Base-by-base conservation (phyloP, 2,329 filamentous ascomycete species). In the Fusarium cyanostomum region DNA sequence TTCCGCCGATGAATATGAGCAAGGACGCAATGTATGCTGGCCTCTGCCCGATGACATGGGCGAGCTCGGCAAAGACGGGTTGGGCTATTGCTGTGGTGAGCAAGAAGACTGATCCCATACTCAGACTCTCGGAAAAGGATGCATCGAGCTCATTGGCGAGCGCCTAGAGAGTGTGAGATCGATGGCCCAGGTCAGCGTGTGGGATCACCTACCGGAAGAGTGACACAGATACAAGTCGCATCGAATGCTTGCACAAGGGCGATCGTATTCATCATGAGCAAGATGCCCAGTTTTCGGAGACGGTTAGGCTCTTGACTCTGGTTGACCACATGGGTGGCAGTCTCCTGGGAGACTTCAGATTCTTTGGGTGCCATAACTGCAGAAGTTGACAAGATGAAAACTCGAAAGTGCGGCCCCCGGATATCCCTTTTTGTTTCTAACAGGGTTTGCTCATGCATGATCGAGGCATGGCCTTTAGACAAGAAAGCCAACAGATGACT, bases 51-150 rank as follows among this genome's bases (percentile, higher is more conserved):
- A 78, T 69, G 8, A 76, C 75, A 45, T 71, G 71, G 28, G 75
- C 77, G 9, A 79, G 52, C 3, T 75, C 73, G 7, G 76, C 73
- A n/a, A 79, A 67, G 6, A 75, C 73, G 4, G 85, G 86, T 66
- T 88, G 83, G 37, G 86, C 80, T 27, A 88, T 83, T 1, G 89
- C 87, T 53, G 84, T 86, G 4, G 87, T 85, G 6, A 92, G 81
- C 5, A 92, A 78, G 64, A 90, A 92, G 13, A 86, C 86, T 5
- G 89, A 91, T 2, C 89, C 89, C 11, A 73, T 64, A 28, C 65
- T 66, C 43, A 73, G 50, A 10, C 59, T 66, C 38, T 71, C 56
- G 2, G 69, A 68, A 13, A 72, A 59, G 7, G 61, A 67, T 4
- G 68, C 71, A 33, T 72, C 52, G 28, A 73, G 56, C 31, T 73